Conservation (phyloP, 179 eudicot species). For the Sideroxylon spinosum region DNA sequence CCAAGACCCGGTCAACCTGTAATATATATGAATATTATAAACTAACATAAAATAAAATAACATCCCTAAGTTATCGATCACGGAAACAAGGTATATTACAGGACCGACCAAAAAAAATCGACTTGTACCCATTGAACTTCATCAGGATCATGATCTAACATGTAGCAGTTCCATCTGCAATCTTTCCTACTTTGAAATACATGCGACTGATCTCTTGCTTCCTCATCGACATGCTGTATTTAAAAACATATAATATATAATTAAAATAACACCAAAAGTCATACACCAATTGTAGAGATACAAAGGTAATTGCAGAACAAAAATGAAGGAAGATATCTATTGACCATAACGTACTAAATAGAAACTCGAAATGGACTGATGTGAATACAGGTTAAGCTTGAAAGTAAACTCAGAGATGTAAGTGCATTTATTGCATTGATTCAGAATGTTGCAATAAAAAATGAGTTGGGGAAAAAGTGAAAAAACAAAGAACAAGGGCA, state of each 20-base stretch:
- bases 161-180: constrained; percentile 23
- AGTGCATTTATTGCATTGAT: not conserved
- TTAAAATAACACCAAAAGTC: not conserved
- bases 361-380: not conserved
- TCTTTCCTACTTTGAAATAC: constrained; percentile 25
- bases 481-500: not conserved
- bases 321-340: not conserved
- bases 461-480: too few relatives aligned
- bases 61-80: too few relatives aligned
- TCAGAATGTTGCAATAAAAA: not conserved
- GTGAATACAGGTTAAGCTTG: constrained; percentile 10
- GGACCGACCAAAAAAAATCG: not conserved
- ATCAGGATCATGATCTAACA: constrained; percentile 28
- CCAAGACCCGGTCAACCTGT: constrained; percentile 92
- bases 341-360: not conserved
- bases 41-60: not conserved
- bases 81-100: not conserved
- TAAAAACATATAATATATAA: not conserved
- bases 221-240: constrained; percentile 35
- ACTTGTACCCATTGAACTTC: constrained; percentile 50
- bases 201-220: constrained; percentile 26
- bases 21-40: constrained; percentile 18
- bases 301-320: not conserved
- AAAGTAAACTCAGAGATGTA: constrained; percentile 1
- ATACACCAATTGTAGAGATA: not conserved